Base-by-base conservation (phyloP, 352 stramenopile species). In the Globisporangium solare region DNA sequence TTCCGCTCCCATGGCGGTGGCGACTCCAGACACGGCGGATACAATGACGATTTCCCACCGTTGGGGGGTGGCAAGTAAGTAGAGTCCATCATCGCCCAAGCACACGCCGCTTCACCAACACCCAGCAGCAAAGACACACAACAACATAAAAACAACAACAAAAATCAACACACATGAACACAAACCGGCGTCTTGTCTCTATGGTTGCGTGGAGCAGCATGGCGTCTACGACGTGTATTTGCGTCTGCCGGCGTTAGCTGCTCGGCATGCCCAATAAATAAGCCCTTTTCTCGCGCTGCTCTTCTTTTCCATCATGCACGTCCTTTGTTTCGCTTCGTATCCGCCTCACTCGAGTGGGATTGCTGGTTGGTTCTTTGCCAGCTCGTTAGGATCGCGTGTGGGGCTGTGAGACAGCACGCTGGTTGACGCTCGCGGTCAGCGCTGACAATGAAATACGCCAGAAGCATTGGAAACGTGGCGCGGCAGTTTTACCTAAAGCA, bases 1-100 rank as follows among this genome's bases (percentile, higher is more conserved):
- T 35, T 37, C 32, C 56, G 51, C 57, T 50, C 5, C 42, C 64
- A 50, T 62, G 42, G 51, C 64, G 60, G 32, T 45, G 31, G 8
- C 31, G 54, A 39, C 69, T 35, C 27, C 27, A 35, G 27, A 35
- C 27, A 35, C 7, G 27, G 42, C 14, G 71, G 61, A 24, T 89
- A 89, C 56, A 73, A 89, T 20, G 77, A 88, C 27, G 79, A 88
- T 39, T 92, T 92, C 51, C 79, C 82, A 24, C 82, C 82, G 17
- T 67, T 92, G 7, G 73, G 79, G 27, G 27, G n/a, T n/a, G n/a
- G 27, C 41, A 79, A 86, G 57, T 87, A 75, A 68, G 37, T 13
- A 22, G 15, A 56, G 51, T 58, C 43, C 66, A 66, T 54, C 17
- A 31, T 5, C 49, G 12, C 22, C 4, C 20, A 35, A 35, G 27